Base-by-base conservation (phyloP, 441 rosid genomes). In the Gossypium laxum region DNA sequence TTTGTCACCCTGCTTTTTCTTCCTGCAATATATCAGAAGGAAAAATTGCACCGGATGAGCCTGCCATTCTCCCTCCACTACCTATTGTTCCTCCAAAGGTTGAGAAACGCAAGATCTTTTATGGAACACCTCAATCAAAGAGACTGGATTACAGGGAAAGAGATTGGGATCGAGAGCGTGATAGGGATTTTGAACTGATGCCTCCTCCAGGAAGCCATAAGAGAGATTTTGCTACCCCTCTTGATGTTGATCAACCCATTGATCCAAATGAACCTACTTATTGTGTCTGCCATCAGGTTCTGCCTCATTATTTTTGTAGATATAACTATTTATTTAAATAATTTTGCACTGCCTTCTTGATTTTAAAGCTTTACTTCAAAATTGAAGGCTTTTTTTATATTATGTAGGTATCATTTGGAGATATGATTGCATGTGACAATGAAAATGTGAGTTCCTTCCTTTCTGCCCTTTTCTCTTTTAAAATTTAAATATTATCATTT, bases 351-450 rank as follows among this genome's bases (percentile, higher is more conserved):
- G 41, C 63, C 43, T 68, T 34, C 47, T 47, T 2, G 18, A 17
- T 59, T 19, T 47, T 12, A 61, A 75, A 50, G 21, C 52, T 76
- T 14, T 59, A 48, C n/a, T 50, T 6, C 24, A 43, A 1, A 6
- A 26, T 71, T 70, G 55, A 79, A 17, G 41, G 41, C 1, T 59
- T 75, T 59, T 68, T 47, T 43, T 61, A 2, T 47, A 54, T 65
- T 70, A 32, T 78, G 76, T 77, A 95, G 97, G 98, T 92, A 61
- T 95, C 99, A 2, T 95, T 87, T 72, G 98, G 99, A 77, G 98
- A 95, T 84, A 95, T 95, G 99, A 92, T 95, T 76, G 98, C 99
- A 14, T 95, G 99, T 71, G 99, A 95, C 79, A 95, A 95, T 58
- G 98, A 92, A 87, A 89, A 87, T 58, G 99, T 92, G 78, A 91